phyloP scores from a whole-genome alignment of 2,329 filamentous ascomycete species.

The Reticulascus tulasneorum region DNA sequence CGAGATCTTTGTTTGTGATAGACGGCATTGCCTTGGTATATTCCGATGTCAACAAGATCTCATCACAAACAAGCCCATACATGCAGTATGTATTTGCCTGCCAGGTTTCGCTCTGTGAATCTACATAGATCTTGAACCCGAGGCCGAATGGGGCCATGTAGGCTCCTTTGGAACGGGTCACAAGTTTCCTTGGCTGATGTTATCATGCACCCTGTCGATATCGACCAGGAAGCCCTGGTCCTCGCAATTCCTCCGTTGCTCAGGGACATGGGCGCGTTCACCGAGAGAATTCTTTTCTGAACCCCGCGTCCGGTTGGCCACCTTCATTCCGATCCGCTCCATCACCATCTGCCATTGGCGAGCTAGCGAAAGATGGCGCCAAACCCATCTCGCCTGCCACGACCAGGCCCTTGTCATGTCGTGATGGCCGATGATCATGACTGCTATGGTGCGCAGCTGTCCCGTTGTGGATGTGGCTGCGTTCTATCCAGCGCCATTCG shows the following conservation, averaged over 20 bases:
- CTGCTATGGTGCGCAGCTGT: no score
- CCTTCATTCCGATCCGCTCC: slow-evolving; percentile 5
- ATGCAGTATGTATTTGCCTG: no score
- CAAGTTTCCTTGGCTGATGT: slow-evolving; percentile 3
- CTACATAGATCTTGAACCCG: slow-evolving; percentile 5
- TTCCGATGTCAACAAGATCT: slow-evolving; percentile 1
- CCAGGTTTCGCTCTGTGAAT: no score
- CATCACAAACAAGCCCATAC: no score
- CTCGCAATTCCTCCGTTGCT: slow-evolving; percentile 2
- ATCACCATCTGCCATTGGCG: slow-evolving; percentile 7
- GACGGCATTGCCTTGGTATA: no score
- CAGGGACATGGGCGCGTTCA: slow-evolving; percentile 1
- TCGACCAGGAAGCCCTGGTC: slow-evolving; percentile 6
- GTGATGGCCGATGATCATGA: slow-evolving; percentile 2
- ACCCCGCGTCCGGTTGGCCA: slow-evolving; percentile 7
- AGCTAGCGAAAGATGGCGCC: slow-evolving; percentile 5
- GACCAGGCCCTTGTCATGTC: slow-evolving; percentile 2
- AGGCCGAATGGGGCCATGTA: background rate
- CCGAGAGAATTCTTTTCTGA: slow-evolving; percentile 5
- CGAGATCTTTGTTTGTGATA: no score
- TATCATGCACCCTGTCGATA: slow-evolving; percentile 12
- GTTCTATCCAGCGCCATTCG: no score
- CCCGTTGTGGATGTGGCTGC: no score
- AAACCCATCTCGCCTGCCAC: slow-evolving; percentile 6
- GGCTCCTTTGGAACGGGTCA: background rate